Evolutionary conservation across 257 asterid species (phyloP).

Genomic region (Solanum etuberosum): DNA sequence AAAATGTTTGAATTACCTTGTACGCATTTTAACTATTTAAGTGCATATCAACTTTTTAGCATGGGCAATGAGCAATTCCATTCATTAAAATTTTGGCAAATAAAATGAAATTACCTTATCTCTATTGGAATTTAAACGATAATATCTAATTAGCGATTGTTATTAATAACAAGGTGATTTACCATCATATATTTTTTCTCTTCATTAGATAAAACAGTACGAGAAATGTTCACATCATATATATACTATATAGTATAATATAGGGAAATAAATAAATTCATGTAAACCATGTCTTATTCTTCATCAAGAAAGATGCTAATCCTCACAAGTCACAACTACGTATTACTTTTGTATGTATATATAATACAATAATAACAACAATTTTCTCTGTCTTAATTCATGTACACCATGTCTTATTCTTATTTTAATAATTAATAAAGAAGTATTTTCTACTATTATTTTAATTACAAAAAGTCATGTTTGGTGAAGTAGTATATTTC

Average conservation of each 20-base stretch:
- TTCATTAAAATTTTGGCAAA: background rate
- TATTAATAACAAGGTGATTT: background rate
- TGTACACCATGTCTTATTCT: background rate
- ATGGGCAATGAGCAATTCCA: background rate
- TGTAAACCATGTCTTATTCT: background rate
- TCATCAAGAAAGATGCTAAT: background rate
- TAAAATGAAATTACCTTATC: background rate
- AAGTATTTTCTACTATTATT: background rate
- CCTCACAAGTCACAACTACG: background rate
- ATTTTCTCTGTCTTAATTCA: background rate
- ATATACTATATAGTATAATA: background rate
- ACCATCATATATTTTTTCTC: background rate
- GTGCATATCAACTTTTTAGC: background rate
- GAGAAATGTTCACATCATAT: background rate
- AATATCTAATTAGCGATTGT: background rate
- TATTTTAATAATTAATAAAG: background rate
- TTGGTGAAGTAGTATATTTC: background rate
- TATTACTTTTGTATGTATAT: background rate
- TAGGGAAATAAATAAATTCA: background rate
- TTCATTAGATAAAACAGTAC: background rate
- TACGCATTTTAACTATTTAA: background rate
- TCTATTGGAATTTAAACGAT: background rate
- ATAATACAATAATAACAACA: background rate
- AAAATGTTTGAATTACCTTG: background rate
- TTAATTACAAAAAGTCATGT: background rate